Evolutionary conservation across 139 green algal species (phyloP).

Genomic region (Coelastrella sp.): DNA sequence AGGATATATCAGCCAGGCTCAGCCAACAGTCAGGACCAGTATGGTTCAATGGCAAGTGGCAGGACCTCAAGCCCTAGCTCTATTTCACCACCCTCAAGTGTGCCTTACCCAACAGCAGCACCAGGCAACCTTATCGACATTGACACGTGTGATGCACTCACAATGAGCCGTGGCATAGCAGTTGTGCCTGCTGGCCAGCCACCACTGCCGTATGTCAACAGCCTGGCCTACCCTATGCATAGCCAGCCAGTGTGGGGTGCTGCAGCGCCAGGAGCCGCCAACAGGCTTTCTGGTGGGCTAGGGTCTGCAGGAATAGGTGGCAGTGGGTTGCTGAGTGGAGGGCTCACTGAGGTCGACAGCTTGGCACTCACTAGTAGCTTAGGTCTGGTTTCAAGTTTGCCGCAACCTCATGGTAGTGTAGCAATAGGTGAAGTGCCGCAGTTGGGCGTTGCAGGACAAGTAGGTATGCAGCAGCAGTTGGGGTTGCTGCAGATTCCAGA

Average conservation of each 20-base stretch:
- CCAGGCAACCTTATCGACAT: background rate
- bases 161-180: too few relatives aligned
- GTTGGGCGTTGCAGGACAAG: slow-evolving; percentile 3
- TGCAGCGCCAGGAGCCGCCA: background rate
- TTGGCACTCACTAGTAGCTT: slow-evolving; percentile 30
- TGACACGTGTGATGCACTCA: background rate
- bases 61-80: background rate
- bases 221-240: background rate
- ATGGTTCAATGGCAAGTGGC: background rate
- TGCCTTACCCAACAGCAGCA: background rate
- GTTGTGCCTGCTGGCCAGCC: too few relatives aligned
- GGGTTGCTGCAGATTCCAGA: background rate
- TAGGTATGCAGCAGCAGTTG: slow-evolving; percentile 18
- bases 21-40: background rate
- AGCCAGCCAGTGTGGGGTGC: slow-evolving; percentile 12
- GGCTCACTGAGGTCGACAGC: slow-evolving; percentile 29
- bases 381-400: slow-evolving; percentile 13
- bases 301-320: background rate
- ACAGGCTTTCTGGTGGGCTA: slow-evolving; percentile 3
- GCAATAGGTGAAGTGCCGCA: slow-evolving; percentile 4
- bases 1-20: background rate
- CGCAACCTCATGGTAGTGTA: slow-evolving; percentile 4
- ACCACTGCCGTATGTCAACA: background rate
- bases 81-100: background rate
- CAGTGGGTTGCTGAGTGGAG: background rate